These are phyloP conservation scores for Allium fistulosum DNA, from an alignment of 106 monocot genomes.

Conservation along the genomic window DNA sequence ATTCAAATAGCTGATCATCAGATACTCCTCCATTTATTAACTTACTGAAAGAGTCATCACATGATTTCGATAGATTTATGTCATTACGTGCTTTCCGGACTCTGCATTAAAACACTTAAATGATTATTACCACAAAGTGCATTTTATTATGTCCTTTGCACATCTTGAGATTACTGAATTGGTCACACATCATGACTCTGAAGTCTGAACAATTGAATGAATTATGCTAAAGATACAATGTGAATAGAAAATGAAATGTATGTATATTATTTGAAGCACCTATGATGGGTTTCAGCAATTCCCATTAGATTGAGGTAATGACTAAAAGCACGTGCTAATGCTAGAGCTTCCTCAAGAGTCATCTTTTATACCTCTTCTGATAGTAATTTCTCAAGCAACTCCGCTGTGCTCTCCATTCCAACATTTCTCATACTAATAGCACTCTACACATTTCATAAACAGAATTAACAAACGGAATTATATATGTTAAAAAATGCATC, in stretches of 20 bases:
- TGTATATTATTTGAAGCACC: constrained; percentile 19
- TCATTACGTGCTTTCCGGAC: constrained; percentile 57
- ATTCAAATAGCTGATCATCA: constrained; percentile 62
- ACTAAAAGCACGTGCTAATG: constrained; percentile 79
- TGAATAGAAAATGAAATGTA: not conserved
- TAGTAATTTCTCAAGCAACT: constrained; percentile 66
- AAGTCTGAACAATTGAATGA: not conserved
- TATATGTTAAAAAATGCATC: not conserved
- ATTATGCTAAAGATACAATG: not conserved
- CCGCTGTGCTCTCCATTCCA: constrained; percentile 79
- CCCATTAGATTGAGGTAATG: constrained; percentile 91
- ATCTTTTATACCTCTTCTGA: constrained; percentile 63
- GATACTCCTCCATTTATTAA: constrained; percentile 73
- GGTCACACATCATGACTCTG: too few species aligned
- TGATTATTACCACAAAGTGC: too few species aligned
- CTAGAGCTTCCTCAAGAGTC: constrained; percentile 78
- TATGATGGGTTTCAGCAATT: constrained; percentile 92
- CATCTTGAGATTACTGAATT: too few species aligned
- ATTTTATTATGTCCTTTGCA: too few species aligned
- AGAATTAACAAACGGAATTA: not conserved
- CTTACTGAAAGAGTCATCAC: constrained; percentile 76
- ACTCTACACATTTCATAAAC: constrained; percentile 25
- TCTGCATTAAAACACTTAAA: constrained; percentile 16
- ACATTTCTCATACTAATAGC: constrained; percentile 81
- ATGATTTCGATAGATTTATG: constrained; percentile 60